Percentiles rank a stretch among this genome's conserved stretches.
Conservation (phyloP, 345 rosid genomes). For the Eucalyptus sideroxylon region DNA sequence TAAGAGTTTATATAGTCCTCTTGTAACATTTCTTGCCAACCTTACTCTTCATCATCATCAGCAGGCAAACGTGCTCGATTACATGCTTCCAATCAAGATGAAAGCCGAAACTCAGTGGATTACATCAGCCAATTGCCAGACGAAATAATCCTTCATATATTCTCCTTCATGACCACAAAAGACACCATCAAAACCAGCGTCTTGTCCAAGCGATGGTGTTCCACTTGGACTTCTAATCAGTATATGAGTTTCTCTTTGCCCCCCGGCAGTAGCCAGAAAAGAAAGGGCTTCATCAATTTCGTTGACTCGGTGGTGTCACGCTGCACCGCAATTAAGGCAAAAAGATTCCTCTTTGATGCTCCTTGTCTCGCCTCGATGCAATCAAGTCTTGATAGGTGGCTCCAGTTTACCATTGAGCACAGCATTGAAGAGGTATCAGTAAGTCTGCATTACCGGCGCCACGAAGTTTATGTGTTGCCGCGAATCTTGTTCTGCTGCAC, state of each 20-base stretch:
- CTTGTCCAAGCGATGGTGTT: not conserved
- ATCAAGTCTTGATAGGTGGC: not conserved
- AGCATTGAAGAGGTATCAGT: not conserved
- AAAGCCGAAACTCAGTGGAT: not conserved
- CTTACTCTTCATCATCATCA: no score
- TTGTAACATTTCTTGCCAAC: no score
- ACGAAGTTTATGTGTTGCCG: not conserved
- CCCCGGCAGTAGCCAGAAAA: not conserved
- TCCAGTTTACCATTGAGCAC: not conserved
- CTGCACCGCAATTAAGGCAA: not conserved
- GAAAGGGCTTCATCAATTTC: not conserved
- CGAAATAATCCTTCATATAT: not conserved
- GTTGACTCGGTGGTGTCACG: not conserved
- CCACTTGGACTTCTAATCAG: not conserved
- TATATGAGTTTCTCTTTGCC: not conserved
- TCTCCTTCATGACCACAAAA: not conserved
- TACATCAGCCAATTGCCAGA: not conserved
- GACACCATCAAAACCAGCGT: not conserved
- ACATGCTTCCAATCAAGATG: not conserved
- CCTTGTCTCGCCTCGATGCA: not conserved
- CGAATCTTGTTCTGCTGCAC: not conserved
- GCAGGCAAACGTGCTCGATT: not conserved
- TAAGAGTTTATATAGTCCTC: no score
- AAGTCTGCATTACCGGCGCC: not conserved
- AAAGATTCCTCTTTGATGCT: not conserved